These are phyloP conservation scores for Sonneratia caseolaris DNA, from an alignment of 345 rosid species.

Conservation along the genomic window DNA sequence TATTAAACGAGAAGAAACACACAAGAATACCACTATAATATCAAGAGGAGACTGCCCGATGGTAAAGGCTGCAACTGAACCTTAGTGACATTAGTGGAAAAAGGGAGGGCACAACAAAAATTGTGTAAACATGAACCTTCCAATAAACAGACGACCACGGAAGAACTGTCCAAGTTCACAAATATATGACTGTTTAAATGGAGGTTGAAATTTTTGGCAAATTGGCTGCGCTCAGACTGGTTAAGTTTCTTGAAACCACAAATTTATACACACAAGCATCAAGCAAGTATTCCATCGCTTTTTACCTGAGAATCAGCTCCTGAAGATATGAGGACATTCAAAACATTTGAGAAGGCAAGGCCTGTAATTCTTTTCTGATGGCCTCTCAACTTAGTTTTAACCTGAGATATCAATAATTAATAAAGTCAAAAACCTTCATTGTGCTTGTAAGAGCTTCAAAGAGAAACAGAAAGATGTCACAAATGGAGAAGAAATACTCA, in stretches of 20 bases:
- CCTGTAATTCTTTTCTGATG: slow-evolving; percentile 84
- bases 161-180: not conserved
- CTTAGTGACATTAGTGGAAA: no score
- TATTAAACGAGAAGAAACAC: not conserved
- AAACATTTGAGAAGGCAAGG: slow-evolving; percentile 65
- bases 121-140: not conserved
- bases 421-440: not conserved
- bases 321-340: slow-evolving; percentile 74
- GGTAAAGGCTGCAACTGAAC: no score
- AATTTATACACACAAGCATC: not conserved
- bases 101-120: not conserved
- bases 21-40: not conserved
- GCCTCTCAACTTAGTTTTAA: slow-evolving; percentile 61
- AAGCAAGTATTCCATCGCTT: not conserved
- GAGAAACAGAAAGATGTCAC: not conserved
- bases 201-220: not conserved
- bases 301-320: slow-evolving; percentile 80
- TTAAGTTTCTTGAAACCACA: not conserved
- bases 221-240: not conserved
- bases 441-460: not conserved
- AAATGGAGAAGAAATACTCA: slow-evolving; percentile 13
- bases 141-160: not conserved
- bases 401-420: slow-evolving; percentile 23
- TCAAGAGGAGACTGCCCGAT: not conserved
- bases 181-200: not conserved